Evolutionary conservation across 139 green algal genomes (phyloP), one percentile per base, ranked within the genome.

Genomic region (Dunaliella sp.): DNA sequence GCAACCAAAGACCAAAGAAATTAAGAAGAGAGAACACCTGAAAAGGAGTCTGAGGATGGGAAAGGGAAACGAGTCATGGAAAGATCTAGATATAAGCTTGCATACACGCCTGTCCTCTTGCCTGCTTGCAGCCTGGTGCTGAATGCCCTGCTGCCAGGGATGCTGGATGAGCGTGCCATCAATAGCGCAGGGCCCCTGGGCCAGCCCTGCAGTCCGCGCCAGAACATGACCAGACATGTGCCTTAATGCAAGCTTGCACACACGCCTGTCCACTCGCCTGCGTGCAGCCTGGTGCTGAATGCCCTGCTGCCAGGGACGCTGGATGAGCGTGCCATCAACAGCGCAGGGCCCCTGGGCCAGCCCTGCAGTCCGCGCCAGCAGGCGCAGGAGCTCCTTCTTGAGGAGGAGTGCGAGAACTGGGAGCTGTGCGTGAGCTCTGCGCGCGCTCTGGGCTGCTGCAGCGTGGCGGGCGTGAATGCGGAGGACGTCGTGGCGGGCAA

Each of bases 311-410:
- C 85, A 0, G 79, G 85, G 24, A 88, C 75, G 57, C 65, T 88
- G 28, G 85, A 88, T 36, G 79, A 82, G 37, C 79, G 85, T 0
- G 79, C 85, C n/a, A 32, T 88, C 1, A 88, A 88, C 84, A 35
- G 26, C 31, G 31, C 37, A 35, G 36, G 57, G 26, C 30, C 74
- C 74, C 74, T 28, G 35, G 28, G 16, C 48, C 48, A 65, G n/a
- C n/a, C n/a, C n/a, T n/a, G n/a, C n/a, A n/a, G n/a, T n/a, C n/a
- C n/a, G 48, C 48, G 16, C 7, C 48, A 65, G 48, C 48, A 65
- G 48, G 7, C 7, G 48, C 48, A 65, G 48, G 7, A 65, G 48
- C 77, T 82, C 24, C 0, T 21, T 1, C 30, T 38, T 16, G 77
- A 84, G 80, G 38, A 77, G 38, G 28, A 34, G 31, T 2, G 1